Conservation (phyloP, 768 basidiomycete genomes). For the Panellus pusillus region DNA sequence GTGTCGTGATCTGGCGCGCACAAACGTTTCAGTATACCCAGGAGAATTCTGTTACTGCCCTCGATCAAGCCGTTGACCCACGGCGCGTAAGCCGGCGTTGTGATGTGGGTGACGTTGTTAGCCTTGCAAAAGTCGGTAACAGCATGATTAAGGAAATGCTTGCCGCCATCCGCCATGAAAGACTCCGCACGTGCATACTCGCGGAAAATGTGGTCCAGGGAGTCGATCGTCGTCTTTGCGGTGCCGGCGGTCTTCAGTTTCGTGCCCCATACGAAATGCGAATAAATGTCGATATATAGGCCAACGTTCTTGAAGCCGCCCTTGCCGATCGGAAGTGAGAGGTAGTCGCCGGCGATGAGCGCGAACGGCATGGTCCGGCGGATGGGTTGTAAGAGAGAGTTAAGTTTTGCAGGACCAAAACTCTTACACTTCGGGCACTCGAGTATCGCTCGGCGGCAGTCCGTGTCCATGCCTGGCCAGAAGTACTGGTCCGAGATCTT, state of each 20-base stretch:
- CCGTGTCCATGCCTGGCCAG: no score
- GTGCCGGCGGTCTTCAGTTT: constrained; percentile 13
- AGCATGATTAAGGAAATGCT: constrained; percentile 24
- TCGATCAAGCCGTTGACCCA: constrained; percentile 27
- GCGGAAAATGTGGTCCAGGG: constrained; percentile 19
- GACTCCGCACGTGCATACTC: constrained; percentile 11
- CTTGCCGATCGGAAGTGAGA: no score
- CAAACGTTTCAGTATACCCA: no score
- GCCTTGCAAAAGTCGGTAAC: constrained; percentile 21
- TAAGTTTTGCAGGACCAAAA: constrained; percentile 24
- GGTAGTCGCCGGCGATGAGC: constrained; percentile 25
- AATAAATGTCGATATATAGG: constrained; percentile 24
- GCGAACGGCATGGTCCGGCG: constrained; percentile 28
- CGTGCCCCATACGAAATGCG: constrained; percentile 25
- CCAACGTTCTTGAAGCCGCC: no score
- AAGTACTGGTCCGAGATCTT: no score
- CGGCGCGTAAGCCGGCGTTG: constrained; percentile 19
- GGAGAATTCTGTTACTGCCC: constrained; percentile 12
- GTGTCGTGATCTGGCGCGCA: no score
- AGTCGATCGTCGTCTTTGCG: neutral
- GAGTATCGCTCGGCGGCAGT: no score
- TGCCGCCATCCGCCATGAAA: constrained; percentile 25
- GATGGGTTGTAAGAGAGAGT: constrained; percentile 31
- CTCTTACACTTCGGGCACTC: no score
- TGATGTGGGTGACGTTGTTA: constrained; percentile 16